Evolutionary conservation across 2,329 filamentous ascomycete species (phyloP).

Genomic region (Phyllosticta citriasiana): DNA sequence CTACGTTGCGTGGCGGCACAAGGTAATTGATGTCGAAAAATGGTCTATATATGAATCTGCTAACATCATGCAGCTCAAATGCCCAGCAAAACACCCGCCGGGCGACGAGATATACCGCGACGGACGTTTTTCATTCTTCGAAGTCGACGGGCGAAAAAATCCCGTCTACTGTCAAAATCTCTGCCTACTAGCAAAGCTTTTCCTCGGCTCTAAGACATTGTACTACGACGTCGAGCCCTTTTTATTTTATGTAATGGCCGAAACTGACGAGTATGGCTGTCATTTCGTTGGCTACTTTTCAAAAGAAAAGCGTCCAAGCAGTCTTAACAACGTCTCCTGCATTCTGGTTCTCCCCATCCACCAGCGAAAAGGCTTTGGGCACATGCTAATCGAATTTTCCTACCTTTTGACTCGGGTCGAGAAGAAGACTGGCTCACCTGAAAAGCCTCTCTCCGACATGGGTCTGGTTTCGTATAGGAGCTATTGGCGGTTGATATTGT

Average conservation of each 20-base stretch:
- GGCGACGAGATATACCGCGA: conserved; percentile 97
- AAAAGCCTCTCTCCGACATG: conserved; percentile 97
- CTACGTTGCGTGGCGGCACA: conserved; percentile 95
- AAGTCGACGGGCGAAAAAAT: conserved; percentile 94
- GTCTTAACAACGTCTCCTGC: conserved; percentile 94
- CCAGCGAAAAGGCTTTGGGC: conserved; percentile 92
- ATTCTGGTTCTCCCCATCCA: conserved; percentile 94
- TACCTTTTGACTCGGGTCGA: conserved; percentile 92
- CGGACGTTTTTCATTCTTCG: conserved; percentile 85
- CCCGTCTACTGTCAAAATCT: conserved; percentile 98
- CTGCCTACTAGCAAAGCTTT: conserved; percentile 89
- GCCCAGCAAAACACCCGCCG: conserved; percentile 89
- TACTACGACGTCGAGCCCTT: conserved; percentile 98
- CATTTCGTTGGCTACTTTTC: conserved; percentile 99
- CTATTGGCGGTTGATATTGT: conserved; percentile 88
- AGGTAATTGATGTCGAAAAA: conserved; percentile 34
- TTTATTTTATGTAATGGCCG: conserved; percentile 92
- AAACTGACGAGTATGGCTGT: conserved; percentile 82
- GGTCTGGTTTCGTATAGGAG: conserved; percentile 93
- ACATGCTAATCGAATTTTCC: conserved; percentile 95
- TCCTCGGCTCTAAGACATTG: conserved; percentile 94
- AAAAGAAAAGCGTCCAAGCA: conserved; percentile 91
- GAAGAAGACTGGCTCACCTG: conserved; percentile 86
- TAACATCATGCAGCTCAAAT: conserved; percentile 51
- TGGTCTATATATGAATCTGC: conserved; percentile 11